phyloP scores from a whole-genome alignment of 306 rosid genomes.

The Quercus agrifolia region DNA sequence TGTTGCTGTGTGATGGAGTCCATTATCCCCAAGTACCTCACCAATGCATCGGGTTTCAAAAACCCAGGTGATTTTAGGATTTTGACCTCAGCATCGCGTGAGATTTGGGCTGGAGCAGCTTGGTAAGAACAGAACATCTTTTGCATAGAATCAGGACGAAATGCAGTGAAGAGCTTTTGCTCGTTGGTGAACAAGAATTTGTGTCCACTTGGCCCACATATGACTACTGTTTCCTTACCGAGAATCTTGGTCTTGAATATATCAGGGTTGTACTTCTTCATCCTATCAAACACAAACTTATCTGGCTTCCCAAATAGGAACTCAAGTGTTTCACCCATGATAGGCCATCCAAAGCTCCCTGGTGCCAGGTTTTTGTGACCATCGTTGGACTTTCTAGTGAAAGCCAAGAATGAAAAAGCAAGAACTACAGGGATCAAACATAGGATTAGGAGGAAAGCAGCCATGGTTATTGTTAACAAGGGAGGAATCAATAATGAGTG shows the following conservation, averaged over 20 bases:
- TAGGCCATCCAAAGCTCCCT: constrained; percentile 65
- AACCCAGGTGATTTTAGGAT: constrained; percentile 39
- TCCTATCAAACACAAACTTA: constrained; percentile 38
- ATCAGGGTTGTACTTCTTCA: constrained; percentile 40
- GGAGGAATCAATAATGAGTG: too few relatives aligned
- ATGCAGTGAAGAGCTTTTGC: constrained; percentile 38
- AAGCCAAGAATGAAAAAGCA: too few relatives aligned
- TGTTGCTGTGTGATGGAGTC: constrained; percentile 45
- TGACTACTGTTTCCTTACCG: constrained; percentile 53
- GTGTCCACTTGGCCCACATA: constrained; percentile 57
- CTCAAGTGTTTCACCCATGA: constrained; percentile 48
- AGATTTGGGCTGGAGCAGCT: too few relatives aligned
- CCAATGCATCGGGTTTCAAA: constrained; percentile 61
- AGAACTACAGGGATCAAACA: too few relatives aligned
- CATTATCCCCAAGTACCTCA: constrained; percentile 47
- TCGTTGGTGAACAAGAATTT: constrained; percentile 54
- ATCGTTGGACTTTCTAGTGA: background rate
- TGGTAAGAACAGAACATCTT: too few relatives aligned
- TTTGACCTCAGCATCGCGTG: too few relatives aligned
- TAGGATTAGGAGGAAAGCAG: too few relatives aligned
- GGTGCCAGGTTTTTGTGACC: constrained; percentile 41
- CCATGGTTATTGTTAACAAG: too few relatives aligned
- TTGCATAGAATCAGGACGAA: too few relatives aligned
- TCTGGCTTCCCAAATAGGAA: constrained; percentile 42
- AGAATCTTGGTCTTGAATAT: constrained; percentile 52